Conservation (phyloP, 352 stramenopile genomes). For the Phytophthora meadii region DNA sequence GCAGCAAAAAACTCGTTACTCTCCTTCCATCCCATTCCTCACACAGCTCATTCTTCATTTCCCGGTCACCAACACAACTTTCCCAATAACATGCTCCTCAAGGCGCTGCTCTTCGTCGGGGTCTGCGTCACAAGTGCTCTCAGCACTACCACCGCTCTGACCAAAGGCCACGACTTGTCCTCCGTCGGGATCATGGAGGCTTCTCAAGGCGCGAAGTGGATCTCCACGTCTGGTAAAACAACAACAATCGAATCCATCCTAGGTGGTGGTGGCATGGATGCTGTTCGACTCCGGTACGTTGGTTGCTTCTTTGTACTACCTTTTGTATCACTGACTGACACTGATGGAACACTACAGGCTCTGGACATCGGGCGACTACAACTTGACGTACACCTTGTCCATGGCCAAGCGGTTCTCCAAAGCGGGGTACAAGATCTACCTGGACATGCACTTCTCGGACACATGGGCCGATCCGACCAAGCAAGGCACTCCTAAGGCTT, state of each 20-base stretch:
- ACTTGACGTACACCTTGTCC: slow-evolving; percentile 36
- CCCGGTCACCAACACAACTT: not conserved
- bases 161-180: slow-evolving; percentile 47
- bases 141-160: slow-evolving; percentile 18
- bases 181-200: slow-evolving; percentile 43
- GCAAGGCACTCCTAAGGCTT: slow-evolving; percentile 33
- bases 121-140: slow-evolving; percentile 9
- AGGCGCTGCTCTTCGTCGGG: slow-evolving; percentile 14
- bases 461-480: slow-evolving; percentile 41
- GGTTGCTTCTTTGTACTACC: not conserved
- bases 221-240: slow-evolving; percentile 30
- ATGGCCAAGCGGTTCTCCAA: slow-evolving; percentile 38
- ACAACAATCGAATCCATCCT: slow-evolving; percentile 46
- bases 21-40: not conserved
- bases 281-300: slow-evolving; percentile 39
- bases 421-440: slow-evolving; percentile 46
- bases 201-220: slow-evolving; percentile 34
- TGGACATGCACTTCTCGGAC: slow-evolving; percentile 51
- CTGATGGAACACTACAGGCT: slow-evolving; percentile 19
- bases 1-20: slow-evolving; percentile 3
- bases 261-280: slow-evolving; percentile 35
- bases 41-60: slow-evolving; percentile 10
- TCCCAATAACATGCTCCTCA: slow-evolving; percentile 22
- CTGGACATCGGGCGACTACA: slow-evolving; percentile 40
- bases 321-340: not conserved